A percentile compares a stretch with the other conserved stretches of the same genome.
Evolutionary conservation across 2,329 filamentous ascomycete genomes (phyloP).

Genomic region (Venturia carpophila): DNA sequence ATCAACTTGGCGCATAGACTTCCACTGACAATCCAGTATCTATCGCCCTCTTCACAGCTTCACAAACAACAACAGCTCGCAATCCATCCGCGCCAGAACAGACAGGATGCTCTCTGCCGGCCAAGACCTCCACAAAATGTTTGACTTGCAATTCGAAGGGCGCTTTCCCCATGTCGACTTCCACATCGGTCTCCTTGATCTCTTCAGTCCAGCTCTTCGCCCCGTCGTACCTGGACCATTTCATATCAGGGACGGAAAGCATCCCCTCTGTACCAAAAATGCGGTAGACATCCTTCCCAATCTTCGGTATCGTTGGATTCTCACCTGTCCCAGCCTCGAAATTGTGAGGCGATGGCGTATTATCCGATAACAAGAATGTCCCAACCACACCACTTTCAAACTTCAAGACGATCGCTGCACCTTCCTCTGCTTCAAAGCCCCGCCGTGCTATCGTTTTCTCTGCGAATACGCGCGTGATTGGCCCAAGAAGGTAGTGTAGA

Average conservation of each 20-base stretch:
- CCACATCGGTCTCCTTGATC: conserved; percentile 30
- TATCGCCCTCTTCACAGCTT: conserved; percentile 43
- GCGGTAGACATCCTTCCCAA: conserved; percentile 42
- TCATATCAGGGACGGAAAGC: conserved; percentile 48
- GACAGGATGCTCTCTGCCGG: conserved; percentile 35
- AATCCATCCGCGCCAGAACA: conserved; percentile 45
- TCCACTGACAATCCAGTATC: conserved; percentile 32
- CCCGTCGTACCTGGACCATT: conserved; percentile 38
- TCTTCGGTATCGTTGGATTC: conserved; percentile 45
- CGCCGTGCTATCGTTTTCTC: conserved; percentile 41
- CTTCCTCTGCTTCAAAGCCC: conserved; percentile 47
- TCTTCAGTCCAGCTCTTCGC: conserved; percentile 37
- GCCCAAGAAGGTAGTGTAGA: conserved; percentile 49
- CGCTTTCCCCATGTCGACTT: conserved; percentile 27
- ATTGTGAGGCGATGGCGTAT: conserved; percentile 43
- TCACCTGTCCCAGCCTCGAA: conserved; percentile 53
- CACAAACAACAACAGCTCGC: conserved; percentile 45
- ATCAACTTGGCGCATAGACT: not conserved
- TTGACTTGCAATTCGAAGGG: conserved; percentile 48
- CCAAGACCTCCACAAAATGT: conserved; percentile 46
- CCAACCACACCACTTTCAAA: conserved; percentile 50
- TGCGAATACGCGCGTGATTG: conserved; percentile 45
- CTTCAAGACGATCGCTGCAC: conserved; percentile 45
- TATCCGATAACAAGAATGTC: conserved; percentile 50
- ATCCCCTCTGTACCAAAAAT: conserved; percentile 47